Evolutionary conservation across 305 asterid species (phyloP).

Genomic region (Fraxinus albicans): DNA sequence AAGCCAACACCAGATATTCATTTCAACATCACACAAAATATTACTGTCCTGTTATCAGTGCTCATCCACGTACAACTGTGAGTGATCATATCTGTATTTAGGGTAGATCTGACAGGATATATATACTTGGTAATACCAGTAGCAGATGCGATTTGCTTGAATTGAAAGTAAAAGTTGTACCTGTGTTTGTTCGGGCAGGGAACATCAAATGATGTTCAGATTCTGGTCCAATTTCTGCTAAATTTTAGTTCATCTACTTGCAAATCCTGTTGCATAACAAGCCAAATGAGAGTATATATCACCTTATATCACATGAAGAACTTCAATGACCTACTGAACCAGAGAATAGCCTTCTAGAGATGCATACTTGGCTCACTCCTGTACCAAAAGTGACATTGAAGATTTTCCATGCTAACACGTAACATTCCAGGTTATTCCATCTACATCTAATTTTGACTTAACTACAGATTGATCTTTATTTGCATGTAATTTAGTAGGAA

Average conservation of each 20-base stretch:
- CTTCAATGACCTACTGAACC: background rate
- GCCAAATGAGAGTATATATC: background rate
- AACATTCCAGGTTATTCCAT: constrained; percentile 72
- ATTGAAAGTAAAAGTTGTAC: constrained; percentile 33
- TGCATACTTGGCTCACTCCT: constrained; percentile 48
- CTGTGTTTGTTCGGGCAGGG: constrained; percentile 95
- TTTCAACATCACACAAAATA: too few species aligned
- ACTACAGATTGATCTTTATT: constrained; percentile 67
- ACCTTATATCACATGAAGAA: background rate
- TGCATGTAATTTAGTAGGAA: constrained; percentile 78
- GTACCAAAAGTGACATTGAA: constrained; percentile 83
- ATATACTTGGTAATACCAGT: background rate
- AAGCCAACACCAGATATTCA: background rate
- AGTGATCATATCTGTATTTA: background rate
- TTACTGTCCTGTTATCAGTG: background rate
- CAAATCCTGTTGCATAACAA: constrained; percentile 47
- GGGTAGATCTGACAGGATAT: background rate
- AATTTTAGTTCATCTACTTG: constrained; percentile 67
- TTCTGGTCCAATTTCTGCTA: constrained; percentile 85
- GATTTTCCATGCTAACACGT: constrained; percentile 99
- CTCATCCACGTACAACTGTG: background rate
- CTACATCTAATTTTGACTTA: constrained; percentile 61
- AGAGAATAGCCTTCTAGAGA: background rate
- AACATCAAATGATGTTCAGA: constrained; percentile 79
- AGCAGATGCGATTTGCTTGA: too few species aligned